Conservation (phyloP, 495 filamentous ascomycete genomes). For the Cairneyella variabilis region DNA sequence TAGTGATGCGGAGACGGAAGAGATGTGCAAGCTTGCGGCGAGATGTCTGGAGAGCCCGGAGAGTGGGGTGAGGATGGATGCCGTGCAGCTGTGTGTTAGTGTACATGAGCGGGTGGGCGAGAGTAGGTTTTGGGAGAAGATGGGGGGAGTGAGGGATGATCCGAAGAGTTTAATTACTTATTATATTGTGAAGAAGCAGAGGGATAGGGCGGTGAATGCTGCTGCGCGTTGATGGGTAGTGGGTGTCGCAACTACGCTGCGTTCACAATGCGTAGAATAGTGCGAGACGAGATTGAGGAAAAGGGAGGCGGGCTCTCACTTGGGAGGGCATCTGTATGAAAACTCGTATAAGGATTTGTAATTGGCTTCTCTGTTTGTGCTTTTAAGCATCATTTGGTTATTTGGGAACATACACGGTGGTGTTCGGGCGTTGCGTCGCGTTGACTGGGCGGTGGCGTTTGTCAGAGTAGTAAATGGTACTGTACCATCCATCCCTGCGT, state of each 20-base stretch:
- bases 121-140: conserved; percentile 58
- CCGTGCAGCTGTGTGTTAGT: conserved; percentile 69
- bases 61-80: conserved; percentile 74
- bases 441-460: too few relatives aligned
- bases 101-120: conserved; percentile 67
- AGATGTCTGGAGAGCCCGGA: conserved; percentile 66
- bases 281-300: too few relatives aligned
- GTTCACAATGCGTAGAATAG: too few relatives aligned
- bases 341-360: not conserved
- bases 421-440: too few relatives aligned
- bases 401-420: too few relatives aligned
- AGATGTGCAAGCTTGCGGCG: conserved; percentile 52
- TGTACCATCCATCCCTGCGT: too few relatives aligned
- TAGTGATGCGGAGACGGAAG: conserved; percentile 37
- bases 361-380: not conserved
- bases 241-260: not conserved
- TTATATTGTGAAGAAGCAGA: conserved; percentile 67
- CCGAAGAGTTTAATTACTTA: conserved; percentile 78
- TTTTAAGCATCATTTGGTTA: too few relatives aligned
- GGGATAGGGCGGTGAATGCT: conserved; percentile 31
- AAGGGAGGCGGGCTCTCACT: not conserved
- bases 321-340: not conserved
- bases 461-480: too few relatives aligned
- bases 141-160: conserved; percentile 60
- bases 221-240: conserved; percentile 2